These are phyloP conservation scores for Rhodotorula toruloides DNA, from an alignment of 768 basidiomycete species.

Conservation along the genomic window DNA sequence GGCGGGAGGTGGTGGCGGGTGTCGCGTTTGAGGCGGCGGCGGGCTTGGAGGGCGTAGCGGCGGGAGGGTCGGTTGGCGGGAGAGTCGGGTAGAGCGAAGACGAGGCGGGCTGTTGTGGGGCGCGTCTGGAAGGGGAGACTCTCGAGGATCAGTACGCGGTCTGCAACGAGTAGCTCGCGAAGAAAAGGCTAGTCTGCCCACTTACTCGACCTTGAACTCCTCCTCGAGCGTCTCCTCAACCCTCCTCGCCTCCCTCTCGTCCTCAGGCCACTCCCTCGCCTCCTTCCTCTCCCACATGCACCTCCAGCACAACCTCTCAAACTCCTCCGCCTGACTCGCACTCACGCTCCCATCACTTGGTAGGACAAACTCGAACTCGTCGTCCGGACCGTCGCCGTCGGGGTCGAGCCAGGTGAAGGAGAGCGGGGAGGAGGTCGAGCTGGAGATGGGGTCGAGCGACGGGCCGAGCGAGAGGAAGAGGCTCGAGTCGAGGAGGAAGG, in stretches of 20 bases:
- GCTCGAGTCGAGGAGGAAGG: conserved; percentile 83
- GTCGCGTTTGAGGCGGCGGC: background rate
- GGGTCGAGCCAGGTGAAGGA: conserved; percentile 89
- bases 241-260: conserved; percentile 58
- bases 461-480: conserved; percentile 64
- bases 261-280: conserved; percentile 61
- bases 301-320: conserved; percentile 88
- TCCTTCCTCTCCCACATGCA: conserved; percentile 96
- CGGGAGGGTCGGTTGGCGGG: background rate
- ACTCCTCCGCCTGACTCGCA: conserved; percentile 58
- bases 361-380: conserved; percentile 82
- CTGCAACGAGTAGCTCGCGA: conserved; percentile 20
- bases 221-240: conserved; percentile 50
- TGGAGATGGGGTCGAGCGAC: conserved; percentile 47
- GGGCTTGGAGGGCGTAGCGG: background rate
- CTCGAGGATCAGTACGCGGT: background rate
- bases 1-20: background rate
- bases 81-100: conserved; percentile 13
- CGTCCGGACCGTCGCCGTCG: conserved; percentile 68
- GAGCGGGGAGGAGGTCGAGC: conserved; percentile 51
- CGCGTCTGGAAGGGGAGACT: conserved; percentile 4
- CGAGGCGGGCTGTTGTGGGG: background rate
- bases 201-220: conserved; percentile 76
- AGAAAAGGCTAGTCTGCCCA: conserved; percentile 42
- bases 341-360: conserved; percentile 59